These are phyloP conservation scores for Dunaliella primolecta DNA, from an alignment of 139 green algal genomes.

Conservation along the genomic window DNA sequence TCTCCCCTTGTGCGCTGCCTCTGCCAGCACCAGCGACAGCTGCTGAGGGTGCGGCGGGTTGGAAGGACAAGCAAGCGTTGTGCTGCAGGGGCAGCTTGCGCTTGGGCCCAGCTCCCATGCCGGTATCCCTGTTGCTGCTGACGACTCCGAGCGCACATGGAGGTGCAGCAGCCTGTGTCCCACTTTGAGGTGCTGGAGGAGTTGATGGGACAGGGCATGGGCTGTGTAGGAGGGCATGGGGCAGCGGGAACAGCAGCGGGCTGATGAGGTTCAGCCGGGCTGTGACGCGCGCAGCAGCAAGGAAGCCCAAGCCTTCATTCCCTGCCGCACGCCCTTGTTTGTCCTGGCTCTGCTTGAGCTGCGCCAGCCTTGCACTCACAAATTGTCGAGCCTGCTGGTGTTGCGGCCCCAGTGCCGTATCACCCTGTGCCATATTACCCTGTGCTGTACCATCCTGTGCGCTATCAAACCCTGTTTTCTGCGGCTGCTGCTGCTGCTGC, in stretches of 20 bases:
- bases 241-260: conserved; percentile 18
- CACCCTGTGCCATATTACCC: neutral
- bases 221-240: conserved; percentile 2
- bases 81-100: too few species aligned
- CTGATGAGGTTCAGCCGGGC: conserved; percentile 14
- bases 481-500: neutral
- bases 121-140: neutral
- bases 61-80: too few species aligned
- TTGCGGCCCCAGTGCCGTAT: neutral
- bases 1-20: too few species aligned
- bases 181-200: neutral
- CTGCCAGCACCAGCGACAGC: too few species aligned
- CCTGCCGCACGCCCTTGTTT: too few species aligned
- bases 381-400: too few species aligned
- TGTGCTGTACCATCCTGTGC: too few species aligned
- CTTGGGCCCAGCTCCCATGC: neutral
- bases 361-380: neutral
- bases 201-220: neutral
- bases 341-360: too few species aligned
- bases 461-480: too few species aligned
- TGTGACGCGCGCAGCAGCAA: neutral
- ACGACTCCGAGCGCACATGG: neutral
- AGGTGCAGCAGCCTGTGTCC: neutral
- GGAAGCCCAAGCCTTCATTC: conserved; percentile 18
- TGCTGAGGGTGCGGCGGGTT: too few species aligned